Base-by-base conservation (phyloP, 306 rosid genomes). In the Vicia faba region DNA sequence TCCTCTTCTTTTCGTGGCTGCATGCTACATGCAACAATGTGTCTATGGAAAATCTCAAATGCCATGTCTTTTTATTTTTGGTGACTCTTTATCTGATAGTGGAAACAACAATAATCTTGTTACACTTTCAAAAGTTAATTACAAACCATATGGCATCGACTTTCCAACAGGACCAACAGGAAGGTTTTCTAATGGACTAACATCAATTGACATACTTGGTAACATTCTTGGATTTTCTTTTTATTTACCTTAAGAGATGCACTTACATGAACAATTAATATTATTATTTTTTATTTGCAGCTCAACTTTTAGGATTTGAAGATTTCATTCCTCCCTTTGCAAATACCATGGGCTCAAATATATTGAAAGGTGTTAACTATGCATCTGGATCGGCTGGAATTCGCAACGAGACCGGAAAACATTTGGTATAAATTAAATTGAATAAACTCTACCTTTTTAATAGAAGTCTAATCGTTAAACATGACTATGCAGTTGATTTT, bases 21-120 rank as follows among this genome's bases (percentile, higher is more conserved):
- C 18, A 44, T 12, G 49, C 49, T 12, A 13, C 0, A 40, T 18
- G 11, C 66, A 68, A 31, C 36, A 18, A 48, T 35, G 7, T 4
- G 79, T 71, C 1, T 7, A 39, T 11, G 70, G 70, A 12, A n/a
- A 7, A 2, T 46, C 79, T 0, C 63, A 61, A 77, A 82, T 79
- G 5, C 81, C 85, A 3, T 81, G 90, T 11, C 61, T 60, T 13
- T 85, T 85, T 78, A 64, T 83, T 35, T 83, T 83, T 56, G 90
- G 95, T 0, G 90, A 87, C 35, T 83, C 95, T 31, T 5, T 31
- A 31, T 31, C 36, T 31, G 36, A 31, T 31, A 31, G 8, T 31
- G 36, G 36, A 31, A 88, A 88, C 33, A 88, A 82, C 58, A 88
- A 86, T 54, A 0, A 2, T 0, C 84, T 74, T 54, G 10, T 1